Base-by-base conservation (phyloP, 2,329 filamentous ascomycete genomes). In the Tolypocladium ophioglossoides region DNA sequence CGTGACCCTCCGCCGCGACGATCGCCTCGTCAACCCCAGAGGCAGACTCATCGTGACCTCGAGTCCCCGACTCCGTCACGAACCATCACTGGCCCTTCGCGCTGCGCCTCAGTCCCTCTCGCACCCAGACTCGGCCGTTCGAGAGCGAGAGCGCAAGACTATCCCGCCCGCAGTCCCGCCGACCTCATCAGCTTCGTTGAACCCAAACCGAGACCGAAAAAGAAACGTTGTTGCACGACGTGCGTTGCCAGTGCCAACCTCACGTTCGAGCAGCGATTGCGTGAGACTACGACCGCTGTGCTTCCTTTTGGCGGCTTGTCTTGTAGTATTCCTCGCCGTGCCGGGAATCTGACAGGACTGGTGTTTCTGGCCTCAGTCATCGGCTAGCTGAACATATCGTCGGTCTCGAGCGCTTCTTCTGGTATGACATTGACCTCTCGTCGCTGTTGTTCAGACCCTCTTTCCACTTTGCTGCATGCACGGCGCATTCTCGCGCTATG, bases 201-300 rank as follows among this genome's bases (percentile, higher is more conserved):
- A 44, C 51, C 50, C 51, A 48, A 52, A 34, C 44, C 52, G 50
- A 52, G 53, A 54, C 52, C 52, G 32, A 53, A 56, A 52, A 55
- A 37, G 41, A 52, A 52, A 55, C 37, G 50, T 44, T 32, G 47
- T 18, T 46, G 24, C 41, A 46, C 35, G 32, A 51, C 40, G 24
- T 50, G 51, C 53, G 30, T 48, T 39, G 37, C 53, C 46, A 55
- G 48, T 24, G 38, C 52, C 38, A 18, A 47, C 30, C 24, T 41
- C 39, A 48, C 24, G 38, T 2, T 54, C 46, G 44, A 50, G 24
- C 27, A 39, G 12, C 30, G 44, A 50, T 39, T 50, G 48, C 34
- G 4, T 48, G n/a, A 52, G 50, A 41, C 46, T 20, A 24, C 39
- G 16, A 30, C 44, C 35, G 22, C 6, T 32, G 16, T 52, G 12